Evolutionary conservation across 1,139 yeast species (phyloP).

Genomic region (Geotrichum aggregatum): DNA sequence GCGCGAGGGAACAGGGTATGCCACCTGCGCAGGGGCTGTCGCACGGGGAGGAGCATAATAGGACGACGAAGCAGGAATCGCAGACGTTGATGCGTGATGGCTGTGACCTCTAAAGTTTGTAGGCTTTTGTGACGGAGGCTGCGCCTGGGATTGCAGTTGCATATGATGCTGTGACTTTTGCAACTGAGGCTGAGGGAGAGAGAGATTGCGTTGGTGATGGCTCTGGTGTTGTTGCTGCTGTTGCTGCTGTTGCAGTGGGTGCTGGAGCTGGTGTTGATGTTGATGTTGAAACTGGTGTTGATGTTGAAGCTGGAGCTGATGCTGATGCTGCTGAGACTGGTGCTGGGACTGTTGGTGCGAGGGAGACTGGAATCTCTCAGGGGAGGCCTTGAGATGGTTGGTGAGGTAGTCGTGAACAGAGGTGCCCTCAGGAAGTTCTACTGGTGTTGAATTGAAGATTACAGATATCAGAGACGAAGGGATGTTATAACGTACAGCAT

Average conservation of each 20-base stretch:
- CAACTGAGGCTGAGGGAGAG: neutral
- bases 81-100: slow-evolving; percentile 19
- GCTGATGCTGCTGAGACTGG: slow-evolving; percentile 23
- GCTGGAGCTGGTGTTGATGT: slow-evolving; percentile 20
- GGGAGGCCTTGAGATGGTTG: neutral
- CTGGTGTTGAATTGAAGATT: slow-evolving; percentile 42
- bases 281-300: slow-evolving; percentile 22
- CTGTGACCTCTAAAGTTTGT: slow-evolving; percentile 17
- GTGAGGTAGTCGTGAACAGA: neutral
- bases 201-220: slow-evolving; percentile 1
- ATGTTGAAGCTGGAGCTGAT: slow-evolving; percentile 18
- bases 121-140: slow-evolving; percentile 1
- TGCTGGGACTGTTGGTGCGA: slow-evolving; percentile 20
- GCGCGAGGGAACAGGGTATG: neutral
- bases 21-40: neutral
- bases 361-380: neutral
- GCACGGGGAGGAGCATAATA: slow-evolving; percentile 3
- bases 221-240: neutral
- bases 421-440: neutral
- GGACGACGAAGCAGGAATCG: slow-evolving; percentile 9
- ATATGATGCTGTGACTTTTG: slow-evolving; percentile 20
- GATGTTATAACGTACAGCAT: slow-evolving; percentile 59
- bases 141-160: slow-evolving; percentile 19
- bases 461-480: slow-evolving; percentile 67
- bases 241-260: slow-evolving; percentile 19